Base-by-base conservation (phyloP, 108 stramenopile genomes). In the Asterionellopsis glacialis region DNA sequence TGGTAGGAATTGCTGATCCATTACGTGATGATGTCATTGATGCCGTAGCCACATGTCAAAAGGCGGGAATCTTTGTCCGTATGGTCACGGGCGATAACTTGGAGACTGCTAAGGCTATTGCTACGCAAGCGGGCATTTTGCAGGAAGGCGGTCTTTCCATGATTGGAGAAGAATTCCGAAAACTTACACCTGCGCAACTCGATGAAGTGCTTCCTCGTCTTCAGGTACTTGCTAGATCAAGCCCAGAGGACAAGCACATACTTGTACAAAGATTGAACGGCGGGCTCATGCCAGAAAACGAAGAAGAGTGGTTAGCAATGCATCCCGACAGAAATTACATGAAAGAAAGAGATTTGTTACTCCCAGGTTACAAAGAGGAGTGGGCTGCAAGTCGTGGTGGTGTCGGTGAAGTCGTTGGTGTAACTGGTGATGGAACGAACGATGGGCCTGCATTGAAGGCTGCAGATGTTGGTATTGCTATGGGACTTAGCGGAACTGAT, bases 41-140 rank as follows among this genome's bases (percentile, higher is more conserved):
- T 27, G 97, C 97, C 16, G 94, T 98, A 23, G 75, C 75, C 19
- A 82, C 73, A 23, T 96, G 95, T 72, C 89, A 96, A 72, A 77
- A 65, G 16, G 95, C 96, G 40, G 95, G 95, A 39, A 89, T 98
- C 66, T 91, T 91, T 59, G 97, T 98, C 48, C 84, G 93, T 41
- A 97, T 97, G 98, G 95, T 98, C 22, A 98, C 98, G 39, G 98
- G 98, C 19, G 98, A 98, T 60, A 92, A 96, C 80, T 83, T 95
- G 14, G 69, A 87, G 23, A 98, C 98, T 39, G 98, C 95, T 21
- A 62, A 72, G 50, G 94, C 96, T 48, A 98, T 98, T 76, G 96
- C 96, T 12, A 75, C 83, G 56, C 81, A 95, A 64, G 91, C 94
- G 55, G 93, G 92, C 53, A 94, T 96, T 63, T 62, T 91, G 54